Conservation (phyloP, 495 filamentous ascomycete species). For the Hyphodiscus hymeniophilus region DNA sequence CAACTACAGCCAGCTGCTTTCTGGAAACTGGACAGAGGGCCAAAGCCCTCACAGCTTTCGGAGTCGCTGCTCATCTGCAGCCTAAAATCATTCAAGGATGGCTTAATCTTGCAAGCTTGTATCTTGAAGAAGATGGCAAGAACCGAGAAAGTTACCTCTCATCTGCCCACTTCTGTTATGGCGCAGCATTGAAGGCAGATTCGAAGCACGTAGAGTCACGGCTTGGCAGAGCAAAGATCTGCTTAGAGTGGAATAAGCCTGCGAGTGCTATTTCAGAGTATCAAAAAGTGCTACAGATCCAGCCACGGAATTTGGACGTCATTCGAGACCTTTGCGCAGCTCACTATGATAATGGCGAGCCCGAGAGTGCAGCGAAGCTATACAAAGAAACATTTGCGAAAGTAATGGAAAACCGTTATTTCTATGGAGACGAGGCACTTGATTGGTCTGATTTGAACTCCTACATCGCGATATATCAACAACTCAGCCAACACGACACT, state of each 20-base stretch:
- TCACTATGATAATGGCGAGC: conserved; percentile 50
- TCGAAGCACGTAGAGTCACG: conserved; percentile 48
- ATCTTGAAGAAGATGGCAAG: conserved; percentile 51
- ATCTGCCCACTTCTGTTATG: conserved; percentile 60
- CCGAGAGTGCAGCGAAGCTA: conserved; percentile 46
- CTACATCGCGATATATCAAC: conserved; percentile 70
- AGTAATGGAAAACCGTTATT: conserved; percentile 33
- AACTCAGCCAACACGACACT: conserved; percentile 48
- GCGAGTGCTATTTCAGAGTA: conserved; percentile 55
- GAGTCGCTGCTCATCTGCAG: conserved; percentile 63
- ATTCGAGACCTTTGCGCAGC: conserved; percentile 58
- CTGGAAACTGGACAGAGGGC: conserved; percentile 56
- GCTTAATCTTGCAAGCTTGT: conserved; percentile 58
- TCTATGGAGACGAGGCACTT: conserved; percentile 41
- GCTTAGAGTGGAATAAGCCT: conserved; percentile 47
- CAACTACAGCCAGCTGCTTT: conserved; percentile 65
- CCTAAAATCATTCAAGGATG: conserved; percentile 60
- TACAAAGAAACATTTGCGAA: conserved; percentile 54
- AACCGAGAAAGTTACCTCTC: conserved; percentile 41
- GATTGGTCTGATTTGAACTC: conserved; percentile 80
- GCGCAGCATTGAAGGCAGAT: conserved; percentile 56
- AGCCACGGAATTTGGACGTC: conserved; percentile 51
- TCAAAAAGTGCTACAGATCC: conserved; percentile 47
- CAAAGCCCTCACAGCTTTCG: conserved; percentile 57
- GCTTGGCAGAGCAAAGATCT: conserved; percentile 50